Percentiles rank a stretch among this genome's conserved stretches.
Evolutionary conservation across 179 eudicot genomes (phyloP).

Genomic region (Dionaea muscipula): DNA sequence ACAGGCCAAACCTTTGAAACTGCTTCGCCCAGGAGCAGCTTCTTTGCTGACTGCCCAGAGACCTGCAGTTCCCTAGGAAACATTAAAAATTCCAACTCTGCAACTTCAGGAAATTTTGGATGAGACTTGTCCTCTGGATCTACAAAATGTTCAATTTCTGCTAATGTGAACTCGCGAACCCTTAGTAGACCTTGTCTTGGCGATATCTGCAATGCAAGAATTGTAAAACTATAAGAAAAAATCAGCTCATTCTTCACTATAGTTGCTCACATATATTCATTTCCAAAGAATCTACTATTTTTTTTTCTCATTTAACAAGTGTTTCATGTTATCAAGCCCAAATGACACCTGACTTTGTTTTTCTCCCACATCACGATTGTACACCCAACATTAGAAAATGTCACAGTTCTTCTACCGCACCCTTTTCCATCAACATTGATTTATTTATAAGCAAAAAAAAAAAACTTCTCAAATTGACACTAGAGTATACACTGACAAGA

Average conservation of each 20-base stretch:
- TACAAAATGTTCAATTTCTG: slow-evolving; percentile 95
- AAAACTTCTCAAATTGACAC: no score
- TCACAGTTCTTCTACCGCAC: neutral
- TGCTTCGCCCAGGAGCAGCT: slow-evolving; percentile 53
- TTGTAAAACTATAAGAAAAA: neutral
- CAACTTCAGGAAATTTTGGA: slow-evolving; percentile 67
- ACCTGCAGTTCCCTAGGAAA: slow-evolving; percentile 91
- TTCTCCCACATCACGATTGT: no score
- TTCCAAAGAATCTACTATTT: no score
- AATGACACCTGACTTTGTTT: no score
- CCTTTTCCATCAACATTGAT: no score
- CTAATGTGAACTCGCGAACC: slow-evolving; percentile 93
- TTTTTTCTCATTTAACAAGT: no score
- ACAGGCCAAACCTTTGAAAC: slow-evolving; percentile 45
- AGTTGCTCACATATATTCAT: no score
- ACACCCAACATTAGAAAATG: neutral
- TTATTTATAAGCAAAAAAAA: no score
- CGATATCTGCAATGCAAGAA: slow-evolving; percentile 51
- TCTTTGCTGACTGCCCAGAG: slow-evolving; percentile 63
- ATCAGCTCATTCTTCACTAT: no score
- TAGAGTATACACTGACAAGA: no score
- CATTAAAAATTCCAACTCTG: slow-evolving; percentile 68
- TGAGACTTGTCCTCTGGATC: slow-evolving; percentile 90
- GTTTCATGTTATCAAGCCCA: no score
- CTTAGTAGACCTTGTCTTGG: slow-evolving; percentile 95